phyloP scores from a whole-genome alignment of 75 land plant species.

The Gnetum montanum region DNA sequence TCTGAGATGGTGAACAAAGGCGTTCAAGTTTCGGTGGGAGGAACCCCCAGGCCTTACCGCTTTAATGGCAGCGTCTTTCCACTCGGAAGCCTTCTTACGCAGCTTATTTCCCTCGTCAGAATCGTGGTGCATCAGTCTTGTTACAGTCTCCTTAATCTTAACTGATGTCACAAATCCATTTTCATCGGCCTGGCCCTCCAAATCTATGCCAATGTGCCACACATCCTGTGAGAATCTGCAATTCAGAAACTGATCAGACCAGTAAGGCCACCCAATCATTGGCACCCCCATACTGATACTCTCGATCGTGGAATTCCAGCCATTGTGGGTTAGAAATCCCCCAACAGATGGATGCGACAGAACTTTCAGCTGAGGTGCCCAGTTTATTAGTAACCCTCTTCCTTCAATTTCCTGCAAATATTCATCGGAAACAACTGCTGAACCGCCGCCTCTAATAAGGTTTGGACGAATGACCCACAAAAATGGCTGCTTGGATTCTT shows the following conservation, averaged over 20 bases:
- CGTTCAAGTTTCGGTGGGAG: background rate
- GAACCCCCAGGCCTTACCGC: background rate
- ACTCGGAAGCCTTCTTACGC: background rate
- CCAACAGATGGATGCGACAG: slow-evolving; percentile 14
- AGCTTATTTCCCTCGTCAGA: background rate
- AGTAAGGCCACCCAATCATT: slow-evolving; percentile 13
- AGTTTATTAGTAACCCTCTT: background rate
- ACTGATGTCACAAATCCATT: background rate
- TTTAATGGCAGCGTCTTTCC: background rate
- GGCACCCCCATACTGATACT: slow-evolving; percentile 19
- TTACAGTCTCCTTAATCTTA: background rate
- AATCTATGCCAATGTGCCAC: slow-evolving; percentile 1
- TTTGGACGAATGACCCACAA: background rate
- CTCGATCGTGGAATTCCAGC: slow-evolving; percentile 21
- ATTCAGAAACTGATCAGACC: slow-evolving; percentile 12
- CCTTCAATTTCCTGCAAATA: background rate
- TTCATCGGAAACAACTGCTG: background rate
- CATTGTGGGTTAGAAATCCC: slow-evolving; percentile 18
- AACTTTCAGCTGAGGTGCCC: slow-evolving; percentile 15
- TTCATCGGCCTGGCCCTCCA: background rate
- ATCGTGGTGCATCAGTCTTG: background rate
- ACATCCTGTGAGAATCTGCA: background rate
- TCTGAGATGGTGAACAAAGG: background rate
- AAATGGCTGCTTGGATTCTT: slow-evolving; percentile 5
- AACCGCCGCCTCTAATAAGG: background rate